Evolutionary conservation across 129 eudicot species (phyloP).

Genomic region (Daucus carota): DNA sequence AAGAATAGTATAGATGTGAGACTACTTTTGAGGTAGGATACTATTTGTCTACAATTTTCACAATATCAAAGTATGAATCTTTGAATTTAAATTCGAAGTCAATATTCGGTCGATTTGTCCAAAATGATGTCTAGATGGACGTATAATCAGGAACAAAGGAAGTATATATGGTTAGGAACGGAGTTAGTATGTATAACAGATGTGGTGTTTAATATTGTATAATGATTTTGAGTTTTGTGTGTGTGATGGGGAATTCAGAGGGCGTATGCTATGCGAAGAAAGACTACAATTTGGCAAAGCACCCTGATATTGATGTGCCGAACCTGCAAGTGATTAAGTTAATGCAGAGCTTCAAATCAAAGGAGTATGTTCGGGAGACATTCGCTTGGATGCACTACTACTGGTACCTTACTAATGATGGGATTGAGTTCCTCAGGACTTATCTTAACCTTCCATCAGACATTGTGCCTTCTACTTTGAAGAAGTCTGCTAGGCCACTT

Average conservation of each 20-base stretch:
- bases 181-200: too few species aligned
- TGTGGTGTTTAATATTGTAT: too few species aligned
- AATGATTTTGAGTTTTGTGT: not conserved
- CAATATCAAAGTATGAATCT: too few species aligned
- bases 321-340: constrained; percentile 87
- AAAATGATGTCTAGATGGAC: too few species aligned
- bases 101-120: too few species aligned
- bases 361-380: constrained; percentile 86
- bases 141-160: too few species aligned
- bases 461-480: constrained; percentile 82
- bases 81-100: too few species aligned
- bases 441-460: constrained; percentile 86
- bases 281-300: constrained; percentile 76
- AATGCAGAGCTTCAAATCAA: constrained; percentile 91
- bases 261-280: constrained; percentile 88
- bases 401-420: constrained; percentile 88
- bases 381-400: constrained; percentile 98
- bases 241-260: constrained; percentile 34
- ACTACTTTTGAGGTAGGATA: not conserved
- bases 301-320: constrained; percentile 88
- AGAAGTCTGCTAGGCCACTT: constrained; percentile 74
- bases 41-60: too few species aligned
- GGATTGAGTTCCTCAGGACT: constrained; percentile 84
- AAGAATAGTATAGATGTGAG: not conserved
- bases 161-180: too few species aligned